Conservation (phyloP, 257 asterid genomes). For the Capsicum chinense region DNA sequence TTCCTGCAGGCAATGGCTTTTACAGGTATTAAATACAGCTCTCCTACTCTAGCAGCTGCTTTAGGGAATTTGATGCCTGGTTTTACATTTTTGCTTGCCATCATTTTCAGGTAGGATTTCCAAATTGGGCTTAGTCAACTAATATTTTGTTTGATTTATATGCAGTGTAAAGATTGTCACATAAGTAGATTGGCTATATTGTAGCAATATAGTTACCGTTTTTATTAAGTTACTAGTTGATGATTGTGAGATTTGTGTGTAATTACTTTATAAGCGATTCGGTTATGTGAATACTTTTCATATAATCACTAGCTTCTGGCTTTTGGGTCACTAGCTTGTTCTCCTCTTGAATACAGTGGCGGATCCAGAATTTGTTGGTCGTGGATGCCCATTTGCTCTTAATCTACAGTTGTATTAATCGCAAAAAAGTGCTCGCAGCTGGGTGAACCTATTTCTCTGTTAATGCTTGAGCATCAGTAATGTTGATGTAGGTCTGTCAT, state of each 20-base stretch:
- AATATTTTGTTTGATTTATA: background rate
- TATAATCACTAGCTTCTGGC: background rate
- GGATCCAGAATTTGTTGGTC: background rate
- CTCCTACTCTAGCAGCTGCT: conserved; percentile 35
- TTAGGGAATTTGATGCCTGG: conserved; percentile 35
- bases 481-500: background rate
- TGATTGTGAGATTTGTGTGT: background rate
- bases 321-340: background rate
- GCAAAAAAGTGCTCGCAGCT: background rate
- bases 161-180: background rate
- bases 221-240: background rate
- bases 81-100: conserved; percentile 33
- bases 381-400: background rate
- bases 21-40: conserved; percentile 32
- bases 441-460: background rate
- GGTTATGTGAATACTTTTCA: background rate
- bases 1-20: conserved; percentile 31
- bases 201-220: background rate
- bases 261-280: background rate
- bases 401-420: background rate
- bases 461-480: background rate
- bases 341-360: background rate
- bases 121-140: background rate
- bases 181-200: background rate
- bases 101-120: conserved; percentile 28